Evolutionary conservation across 2,329 filamentous ascomycete genomes (phyloP).

Genomic region (Fusarium oligoseptatum): DNA sequence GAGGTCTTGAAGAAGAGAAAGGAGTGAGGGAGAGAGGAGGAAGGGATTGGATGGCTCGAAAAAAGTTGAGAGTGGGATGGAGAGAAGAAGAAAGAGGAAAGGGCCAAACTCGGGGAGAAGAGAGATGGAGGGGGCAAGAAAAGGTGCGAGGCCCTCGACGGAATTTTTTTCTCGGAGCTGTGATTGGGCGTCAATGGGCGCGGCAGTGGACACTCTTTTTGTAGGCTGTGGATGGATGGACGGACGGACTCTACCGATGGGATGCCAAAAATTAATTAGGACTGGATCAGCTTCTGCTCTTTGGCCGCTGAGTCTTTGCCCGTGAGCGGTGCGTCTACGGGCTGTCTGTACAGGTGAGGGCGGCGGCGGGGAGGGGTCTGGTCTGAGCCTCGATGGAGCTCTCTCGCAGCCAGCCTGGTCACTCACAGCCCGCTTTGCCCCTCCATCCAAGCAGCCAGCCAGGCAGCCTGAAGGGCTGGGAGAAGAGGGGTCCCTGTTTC

Average conservation of each 20-base stretch:
- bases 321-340: neutral
- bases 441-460: slow-evolving; percentile 20
- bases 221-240: slow-evolving; percentile 29
- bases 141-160: slow-evolving; percentile 51
- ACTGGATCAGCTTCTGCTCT: slow-evolving; percentile 16
- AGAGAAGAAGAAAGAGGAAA: slow-evolving; percentile 49
- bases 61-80: slow-evolving; percentile 48
- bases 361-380: slow-evolving; percentile 14
- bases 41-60: slow-evolving; percentile 30
- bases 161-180: slow-evolving; percentile 55
- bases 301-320: slow-evolving; percentile 14
- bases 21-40: slow-evolving; percentile 44
- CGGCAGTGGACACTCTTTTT: slow-evolving; percentile 45
- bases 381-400: slow-evolving; percentile 25
- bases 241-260: slow-evolving; percentile 43
- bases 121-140: slow-evolving; percentile 50
- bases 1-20: slow-evolving; percentile 48
- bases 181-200: slow-evolving; percentile 52
- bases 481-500: slow-evolving; percentile 33
- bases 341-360: neutral
- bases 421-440: slow-evolving; percentile 18
- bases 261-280: slow-evolving; percentile 25
- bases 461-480: neutral
- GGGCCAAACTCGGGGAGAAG: slow-evolving; percentile 43
- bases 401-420: slow-evolving; percentile 1